Base-by-base conservation (phyloP, 805 yeast species). In the Suhomyces tanzawaensis region DNA sequence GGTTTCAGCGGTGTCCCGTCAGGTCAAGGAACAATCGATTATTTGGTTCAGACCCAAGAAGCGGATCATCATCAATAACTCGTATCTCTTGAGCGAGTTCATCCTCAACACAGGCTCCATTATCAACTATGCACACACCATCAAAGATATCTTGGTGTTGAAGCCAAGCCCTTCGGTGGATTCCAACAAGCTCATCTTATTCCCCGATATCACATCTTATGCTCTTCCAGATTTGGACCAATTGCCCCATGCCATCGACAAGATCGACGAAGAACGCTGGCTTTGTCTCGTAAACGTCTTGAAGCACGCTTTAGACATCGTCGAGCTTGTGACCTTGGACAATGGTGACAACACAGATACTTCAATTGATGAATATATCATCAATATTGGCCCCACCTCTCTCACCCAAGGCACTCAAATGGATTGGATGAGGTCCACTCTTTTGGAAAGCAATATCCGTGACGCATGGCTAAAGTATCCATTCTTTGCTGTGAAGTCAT, bases 301-400 rank as follows among this genome's bases (percentile, higher is more conserved):
- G 33, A 37, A 36, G 29, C 45, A 68, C 1, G 50, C 66, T 1
- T 43, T 55, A 22, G 64, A 61, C 7, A 47, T 62, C 9, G 55
- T 66, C 5, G 46, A 56, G 9, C 37, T 69, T 16, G 39, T 73
- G 13, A 71, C 69, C 34, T 35, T 72, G 7, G 75, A 72, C 4
- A 55, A 58, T 3, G 18, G 27, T 21, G 39, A 29, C 3, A 32
- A 11, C 14, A 12, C 27, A 24, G 13, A 8, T 5, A 21, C 24
- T 11, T 21, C 24, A 7, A 8, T 24, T n/a, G 14, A 24, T 6
- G 27, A 24, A 8, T 24, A 7, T n/a, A 5, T 9, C 6, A 24
- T 24, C 14, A 9, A 8, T 13, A 7, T 24, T 24, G 27, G 27
- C 13, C 27, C 27, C 5, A 9, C 13, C n/a, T 7, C 6, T 24